Base-by-base conservation (phyloP, 495 filamentous ascomycete genomes). In the Polyplosphaeria fusca region DNA sequence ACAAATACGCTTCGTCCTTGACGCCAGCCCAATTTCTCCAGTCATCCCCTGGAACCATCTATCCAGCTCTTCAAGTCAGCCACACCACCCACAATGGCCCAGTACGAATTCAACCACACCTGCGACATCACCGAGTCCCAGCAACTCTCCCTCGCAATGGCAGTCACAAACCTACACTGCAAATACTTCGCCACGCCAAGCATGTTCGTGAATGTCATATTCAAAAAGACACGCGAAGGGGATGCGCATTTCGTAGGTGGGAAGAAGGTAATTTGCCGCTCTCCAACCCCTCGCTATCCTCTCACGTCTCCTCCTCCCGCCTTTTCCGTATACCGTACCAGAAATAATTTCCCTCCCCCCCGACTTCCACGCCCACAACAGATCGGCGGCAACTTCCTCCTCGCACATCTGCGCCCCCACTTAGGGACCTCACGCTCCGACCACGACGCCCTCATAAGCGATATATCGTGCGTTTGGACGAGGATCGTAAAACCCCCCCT, bases 41-140 rank as follows among this genome's bases (percentile, higher is more conserved):
- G n/a, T n/a, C n/a, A n/a, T n/a, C n/a, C n/a, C n/a, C n/a, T n/a
- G n/a, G n/a, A n/a, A n/a, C n/a, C n/a, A n/a, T n/a, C n/a, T n/a
- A n/a, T n/a, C n/a, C n/a, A n/a, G n/a, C n/a, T n/a, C n/a, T n/a
- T n/a, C n/a, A n/a, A n/a, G n/a, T n/a, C n/a, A n/a, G n/a, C n/a
- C n/a, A n/a, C n/a, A n/a, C n/a, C n/a, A n/a, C n/a, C n/a, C n/a
- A 41, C 1, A 7, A 71, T 71, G 69, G 67, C 68, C 23, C 44
- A 67, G 44, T 71, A 70, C 56, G 58, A 63, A 47, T 39, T 71
- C 41, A 27, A 65, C 14, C 67, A 70, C 58, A 24, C 3, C 58
- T 22, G 12, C 44, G 48, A 41, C 11, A 58, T 70, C 14, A 61
- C 55, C 18, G 11, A 41, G 16, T 47, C 54, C 22, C 69, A 70